Evolutionary conservation across 331 rosid genomes (phyloP), one percentile per base, ranked within the genome.

Genomic region (Saraca asoca): DNA sequence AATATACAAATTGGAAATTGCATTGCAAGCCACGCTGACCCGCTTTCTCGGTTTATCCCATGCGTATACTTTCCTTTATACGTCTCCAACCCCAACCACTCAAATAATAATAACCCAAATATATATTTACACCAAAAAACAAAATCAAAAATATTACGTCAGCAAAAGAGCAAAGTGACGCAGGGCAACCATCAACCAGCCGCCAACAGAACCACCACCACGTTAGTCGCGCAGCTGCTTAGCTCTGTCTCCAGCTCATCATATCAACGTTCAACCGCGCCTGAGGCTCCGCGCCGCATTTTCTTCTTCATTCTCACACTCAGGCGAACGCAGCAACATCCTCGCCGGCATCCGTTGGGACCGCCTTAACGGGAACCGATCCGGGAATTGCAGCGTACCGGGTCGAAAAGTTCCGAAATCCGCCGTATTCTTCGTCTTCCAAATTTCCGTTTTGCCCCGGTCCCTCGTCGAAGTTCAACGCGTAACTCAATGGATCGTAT

Each of bases 391-490:
- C 71, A 34, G 94, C 95, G 70, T 74, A 94, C 42, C 95, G 88
- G 42, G 86, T 53, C 1, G 99, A 94, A 86, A 94, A 88, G 44
- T 88, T 80, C 9, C 85, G 86, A 17, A 70, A 72, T 3, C 80
- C 79, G 4, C 68, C 73, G 19, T 39, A 68, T 11, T 79, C 85
- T 3, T 75, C 82, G 0, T 70, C 84, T 4, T 77, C 82, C 16
- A 45, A 18, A 55, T 75, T 77, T 15, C 78, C 83, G 71, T 73
- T 81, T 38, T 77, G 79, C 14, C 81, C 81, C 53, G 63, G 75
- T 0, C 97, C 94, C 42, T 94, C 86, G 71, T 94, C 97, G 81
- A 94, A 94, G 64, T 94, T 94, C 77, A 90, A 70, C 0, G 99
- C 84, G 78, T 94, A 94, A 64, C 97, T 94, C 71, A 86, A 37